A percentile compares a stretch with the other conserved stretches of the same genome.
phyloP scores from a whole-genome alignment of 345 rosid genomes.

The Gossypium bickii region DNA sequence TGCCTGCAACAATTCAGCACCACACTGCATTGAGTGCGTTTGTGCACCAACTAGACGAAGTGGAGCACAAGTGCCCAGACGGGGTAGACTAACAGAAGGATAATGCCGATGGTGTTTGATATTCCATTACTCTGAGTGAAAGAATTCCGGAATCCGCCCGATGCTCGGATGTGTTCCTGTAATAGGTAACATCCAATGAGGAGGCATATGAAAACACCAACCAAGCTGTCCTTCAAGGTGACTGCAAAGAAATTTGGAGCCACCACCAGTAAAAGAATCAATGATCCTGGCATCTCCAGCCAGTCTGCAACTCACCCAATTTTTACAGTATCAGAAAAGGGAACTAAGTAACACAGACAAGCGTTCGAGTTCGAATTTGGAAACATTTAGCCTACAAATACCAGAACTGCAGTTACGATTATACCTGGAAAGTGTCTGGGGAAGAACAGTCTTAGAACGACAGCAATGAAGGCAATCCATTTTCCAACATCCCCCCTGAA shows the following conservation, averaged over 20 bases:
- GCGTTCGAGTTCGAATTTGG: background rate
- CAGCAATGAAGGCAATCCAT: constrained; percentile 79
- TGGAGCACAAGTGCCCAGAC: constrained; percentile 61
- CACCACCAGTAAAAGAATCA: constrained; percentile 8
- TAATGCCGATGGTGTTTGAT: constrained; percentile 78
- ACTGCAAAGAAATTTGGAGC: constrained; percentile 7
- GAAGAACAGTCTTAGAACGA: constrained; percentile 71
- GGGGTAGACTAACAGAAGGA: constrained; percentile 74
- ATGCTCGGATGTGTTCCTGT: constrained; percentile 87
- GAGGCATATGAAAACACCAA: constrained; percentile 66
- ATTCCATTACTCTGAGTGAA: constrained; percentile 65
- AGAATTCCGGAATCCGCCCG: constrained; percentile 86
- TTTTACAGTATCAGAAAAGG: constrained; percentile 41
- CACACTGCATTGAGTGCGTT: background rate
- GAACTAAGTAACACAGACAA: constrained; percentile 26
- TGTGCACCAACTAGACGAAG: constrained; percentile 31
- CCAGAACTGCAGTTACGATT: background rate
- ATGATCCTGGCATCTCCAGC: constrained; percentile 9
- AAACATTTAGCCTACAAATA: background rate
- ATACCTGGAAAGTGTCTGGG: constrained; percentile 78
- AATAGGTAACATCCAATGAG: constrained; percentile 74
- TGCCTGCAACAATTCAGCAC: background rate
- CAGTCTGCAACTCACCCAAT: constrained; percentile 4
- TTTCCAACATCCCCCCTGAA: constrained; percentile 78
- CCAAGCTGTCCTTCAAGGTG: constrained; percentile 1